Evolutionary conservation across 129 eudicot genomes (phyloP).

Genomic region (Lonicera japonica): DNA sequence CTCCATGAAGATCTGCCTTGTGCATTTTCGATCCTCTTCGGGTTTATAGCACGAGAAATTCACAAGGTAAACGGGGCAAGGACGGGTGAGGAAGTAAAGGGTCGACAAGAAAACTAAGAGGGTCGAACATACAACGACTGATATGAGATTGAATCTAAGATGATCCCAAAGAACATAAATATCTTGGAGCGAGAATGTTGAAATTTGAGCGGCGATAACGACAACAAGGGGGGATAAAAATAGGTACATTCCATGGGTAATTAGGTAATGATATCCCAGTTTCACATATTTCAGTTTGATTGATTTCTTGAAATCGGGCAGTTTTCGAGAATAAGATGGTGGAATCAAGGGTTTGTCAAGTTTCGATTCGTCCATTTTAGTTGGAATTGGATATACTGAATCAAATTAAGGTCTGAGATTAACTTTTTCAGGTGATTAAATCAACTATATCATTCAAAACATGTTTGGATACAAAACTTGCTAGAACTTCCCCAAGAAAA

Average conservation of each 20-base stretch:
- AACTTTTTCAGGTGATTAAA: not conserved
- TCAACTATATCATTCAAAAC: not conserved
- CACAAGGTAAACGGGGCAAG: constrained; percentile 72
- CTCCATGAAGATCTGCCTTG: constrained; percentile 73
- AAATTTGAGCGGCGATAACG: constrained; percentile 67
- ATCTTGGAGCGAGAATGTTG: constrained; percentile 63
- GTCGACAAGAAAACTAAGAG: constrained; percentile 71
- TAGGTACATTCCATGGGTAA: constrained; percentile 85
- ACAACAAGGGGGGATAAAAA: constrained; percentile 64
- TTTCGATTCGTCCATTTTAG: constrained; percentile 50
- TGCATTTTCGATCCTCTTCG: constrained; percentile 69
- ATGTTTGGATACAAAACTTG: too few relatives aligned
- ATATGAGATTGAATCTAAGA: constrained; percentile 66
- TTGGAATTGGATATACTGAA: not conserved
- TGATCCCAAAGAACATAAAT: constrained; percentile 68
- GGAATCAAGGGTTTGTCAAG: constrained; percentile 51
- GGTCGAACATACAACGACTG: constrained; percentile 60
- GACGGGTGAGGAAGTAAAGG: constrained; percentile 74
- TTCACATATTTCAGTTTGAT: constrained; percentile 76
- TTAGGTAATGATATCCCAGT: constrained; percentile 75
- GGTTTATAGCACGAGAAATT: constrained; percentile 88
- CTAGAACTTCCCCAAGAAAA: not conserved
- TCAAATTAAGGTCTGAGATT: not conserved
- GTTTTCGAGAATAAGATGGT: constrained; percentile 43
- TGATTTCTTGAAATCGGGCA: constrained; percentile 87